Base-by-base conservation (phyloP, 1,284 basidiomycete genomes). In the Ustilago crameri region DNA sequence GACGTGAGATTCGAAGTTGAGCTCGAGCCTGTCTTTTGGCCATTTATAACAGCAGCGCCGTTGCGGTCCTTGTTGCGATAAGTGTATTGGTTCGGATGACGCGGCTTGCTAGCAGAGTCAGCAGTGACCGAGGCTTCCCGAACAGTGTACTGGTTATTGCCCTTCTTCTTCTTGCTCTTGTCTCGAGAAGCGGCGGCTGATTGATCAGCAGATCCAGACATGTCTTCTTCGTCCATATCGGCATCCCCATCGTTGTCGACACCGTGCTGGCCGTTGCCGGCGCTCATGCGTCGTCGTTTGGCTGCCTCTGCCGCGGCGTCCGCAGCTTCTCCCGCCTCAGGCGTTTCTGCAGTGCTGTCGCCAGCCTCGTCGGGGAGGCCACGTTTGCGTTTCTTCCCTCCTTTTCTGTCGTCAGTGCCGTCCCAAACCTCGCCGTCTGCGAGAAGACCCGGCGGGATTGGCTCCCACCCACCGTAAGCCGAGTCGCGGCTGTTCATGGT, bases 401-500 rank as follows among this genome's bases (percentile, higher is more conserved):
- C 60, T 27, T 58, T 62, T n/a, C 35, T 49, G 46, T 74, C 69
- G 15, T 65, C 72, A 7, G 90, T 82, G 22, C 61, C 74, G 12
- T 79, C 77, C 73, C 74, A 74, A 27, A 77, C 72, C 17, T 80
- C 81, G 46, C 74, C 75, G 23, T 79, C 76, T 26, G 75, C 75
- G n/a, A 81, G 75, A 26, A 79, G 72, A 27, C 74, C 76, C 1
- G 80, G 74, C 14, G 86, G 85, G 44, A 87, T 85, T 66, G 90
- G 91, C 83, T 95, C 92, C 81, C 81, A 83, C 80, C 96, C 94
- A 80, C 96, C 93, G 82, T 95, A 96, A 3, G 91, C 92, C 8
- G 94, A 92, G 81, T 96, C 95, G 59, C 95, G 87, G 79, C 92
- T 95, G 84, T 98, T 98, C 93, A 98, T 96, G 55, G 95, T 98